Evolutionary conservation across 2,329 filamentous ascomycete genomes (phyloP).

Genomic region (Zasmidium citrigriseum): DNA sequence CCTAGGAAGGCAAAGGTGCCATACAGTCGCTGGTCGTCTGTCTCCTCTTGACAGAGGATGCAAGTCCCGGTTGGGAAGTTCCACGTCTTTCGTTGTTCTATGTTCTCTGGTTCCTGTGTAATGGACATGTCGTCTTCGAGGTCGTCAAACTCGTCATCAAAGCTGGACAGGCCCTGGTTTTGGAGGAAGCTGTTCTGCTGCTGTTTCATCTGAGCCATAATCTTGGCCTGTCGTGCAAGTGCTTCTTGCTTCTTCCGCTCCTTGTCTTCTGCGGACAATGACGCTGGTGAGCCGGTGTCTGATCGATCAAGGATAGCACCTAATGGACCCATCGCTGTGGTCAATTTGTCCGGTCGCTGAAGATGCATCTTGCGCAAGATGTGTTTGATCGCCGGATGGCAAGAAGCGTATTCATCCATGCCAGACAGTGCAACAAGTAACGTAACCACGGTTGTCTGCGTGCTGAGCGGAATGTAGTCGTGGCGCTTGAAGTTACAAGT

Average conservation of each 20-base stretch:
- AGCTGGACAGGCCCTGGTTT: conserved; percentile 87
- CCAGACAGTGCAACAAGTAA: conserved; percentile 51
- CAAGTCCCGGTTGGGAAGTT: conserved; percentile 92
- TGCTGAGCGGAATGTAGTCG: conserved; percentile 1
- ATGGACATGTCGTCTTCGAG: conserved; percentile 64
- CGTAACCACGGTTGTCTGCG: conserved; percentile 44
- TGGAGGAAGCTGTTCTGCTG: conserved; percentile 95
- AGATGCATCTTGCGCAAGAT: conserved; percentile 84
- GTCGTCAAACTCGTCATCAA: conserved; percentile 76
- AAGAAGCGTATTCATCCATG: conserved; percentile 76
- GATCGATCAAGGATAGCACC: conserved; percentile 73
- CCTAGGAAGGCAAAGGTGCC: conserved; percentile 90
- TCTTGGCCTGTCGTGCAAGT: conserved; percentile 81
- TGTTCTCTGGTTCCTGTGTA: conserved; percentile 60
- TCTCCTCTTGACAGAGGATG: conserved; percentile 95
- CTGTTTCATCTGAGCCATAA: conserved; percentile 98
- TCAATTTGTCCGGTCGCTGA: conserved; percentile 73
- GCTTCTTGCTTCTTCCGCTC: conserved; percentile 90
- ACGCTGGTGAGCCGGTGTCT: conserved; percentile 79
- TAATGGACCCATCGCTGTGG: conserved; percentile 61
- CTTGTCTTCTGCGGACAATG: conserved; percentile 61
- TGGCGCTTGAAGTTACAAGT: conserved; percentile 10
- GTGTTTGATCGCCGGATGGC: conserved; percentile 79
- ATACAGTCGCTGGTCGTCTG: conserved; percentile 82
- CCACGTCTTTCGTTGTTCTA: conserved; percentile 71